Conservation (phyloP, 805 yeast genomes). For the Teunomyces atbi region DNA sequence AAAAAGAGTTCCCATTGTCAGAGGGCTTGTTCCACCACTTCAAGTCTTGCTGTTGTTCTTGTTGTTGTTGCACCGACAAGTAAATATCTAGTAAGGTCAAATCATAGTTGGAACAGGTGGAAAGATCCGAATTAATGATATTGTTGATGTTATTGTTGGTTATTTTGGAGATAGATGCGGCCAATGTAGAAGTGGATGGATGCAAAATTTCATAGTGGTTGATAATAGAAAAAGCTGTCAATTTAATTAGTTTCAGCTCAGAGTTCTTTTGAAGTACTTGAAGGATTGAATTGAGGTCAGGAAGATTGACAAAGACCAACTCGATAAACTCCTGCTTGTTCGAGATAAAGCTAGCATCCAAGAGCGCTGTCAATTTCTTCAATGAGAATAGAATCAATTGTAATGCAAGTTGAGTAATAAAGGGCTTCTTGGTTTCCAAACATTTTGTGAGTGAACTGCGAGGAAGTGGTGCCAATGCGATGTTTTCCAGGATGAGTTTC, state of each 20-base stretch:
- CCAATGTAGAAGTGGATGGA: constrained; percentile 23
- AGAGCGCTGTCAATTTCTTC: constrained; percentile 48
- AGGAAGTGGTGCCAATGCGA: constrained; percentile 65
- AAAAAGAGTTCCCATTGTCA: constrained; percentile 50
- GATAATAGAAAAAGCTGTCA: constrained; percentile 47
- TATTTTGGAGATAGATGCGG: constrained; percentile 17
- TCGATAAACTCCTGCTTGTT: constrained; percentile 27
- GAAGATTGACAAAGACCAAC: constrained; percentile 36
- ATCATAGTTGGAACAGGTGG: constrained; percentile 45
- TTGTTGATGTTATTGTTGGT: constrained; percentile 16
- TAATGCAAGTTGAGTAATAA: constrained; percentile 62
- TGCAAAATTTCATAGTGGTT: constrained; percentile 38
- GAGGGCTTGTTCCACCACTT: constrained; percentile 76
- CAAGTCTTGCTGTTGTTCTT: constrained; percentile 39
- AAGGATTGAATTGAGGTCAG: constrained; percentile 48
- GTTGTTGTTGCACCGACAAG: constrained; percentile 54
- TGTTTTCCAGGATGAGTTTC: constrained; percentile 47
- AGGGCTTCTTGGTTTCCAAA: constrained; percentile 40
- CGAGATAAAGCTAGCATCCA: constrained; percentile 15
- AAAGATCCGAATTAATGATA: constrained; percentile 13
- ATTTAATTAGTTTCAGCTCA: constrained; percentile 42
- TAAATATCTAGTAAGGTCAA: constrained; percentile 57
- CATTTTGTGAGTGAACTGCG: constrained; percentile 57
- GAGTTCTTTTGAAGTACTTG: constrained; percentile 37
- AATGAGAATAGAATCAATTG: constrained; percentile 58